These are phyloP conservation scores for Prototheca cutis DNA, from an alignment of 163 green algal species.

Conservation along the genomic window DNA sequence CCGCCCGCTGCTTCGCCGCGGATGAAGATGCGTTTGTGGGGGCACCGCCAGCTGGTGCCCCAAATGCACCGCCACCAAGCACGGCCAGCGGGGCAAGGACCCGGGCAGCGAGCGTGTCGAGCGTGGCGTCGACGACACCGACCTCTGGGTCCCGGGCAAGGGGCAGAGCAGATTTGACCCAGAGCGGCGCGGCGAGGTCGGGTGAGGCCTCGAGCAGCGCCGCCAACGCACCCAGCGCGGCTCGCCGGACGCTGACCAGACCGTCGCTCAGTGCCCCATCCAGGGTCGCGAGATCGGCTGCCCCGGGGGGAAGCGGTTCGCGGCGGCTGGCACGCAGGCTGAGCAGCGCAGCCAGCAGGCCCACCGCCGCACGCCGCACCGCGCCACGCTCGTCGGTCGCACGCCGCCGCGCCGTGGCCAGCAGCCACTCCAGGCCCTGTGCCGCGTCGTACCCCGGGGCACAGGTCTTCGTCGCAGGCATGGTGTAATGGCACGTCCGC, in stretches of 20 bases:
- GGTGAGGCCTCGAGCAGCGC: constrained; percentile 47
- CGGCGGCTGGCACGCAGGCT: constrained; percentile 21
- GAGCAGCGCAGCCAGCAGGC: constrained; percentile 48
- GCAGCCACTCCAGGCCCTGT: constrained; percentile 20
- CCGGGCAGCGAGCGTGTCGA: constrained; percentile 23
- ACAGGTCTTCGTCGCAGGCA: neutral
- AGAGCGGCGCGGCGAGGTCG: constrained; percentile 31
- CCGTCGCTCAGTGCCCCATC: constrained; percentile 47
- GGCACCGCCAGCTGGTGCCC: too few relatives aligned
- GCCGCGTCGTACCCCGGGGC: neutral
- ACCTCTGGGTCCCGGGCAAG: constrained; percentile 53
- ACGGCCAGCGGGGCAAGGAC: constrained; percentile 34
- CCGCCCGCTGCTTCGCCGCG: too few relatives aligned
- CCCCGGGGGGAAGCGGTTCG: constrained; percentile 5
- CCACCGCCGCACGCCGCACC: constrained; percentile 20
- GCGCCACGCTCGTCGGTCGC: constrained; percentile 50
- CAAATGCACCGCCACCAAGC: constrained; percentile 20
- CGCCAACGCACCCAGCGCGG: constrained; percentile 35
- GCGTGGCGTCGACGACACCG: constrained; percentile 26
- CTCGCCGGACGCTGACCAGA: constrained; percentile 62
- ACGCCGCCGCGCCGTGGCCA: constrained; percentile 36
- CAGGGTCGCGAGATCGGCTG: constrained; percentile 44
- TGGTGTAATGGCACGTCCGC: neutral
- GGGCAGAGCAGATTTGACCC: constrained; percentile 46
- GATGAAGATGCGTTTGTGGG: too few relatives aligned